Evolutionary conservation across 768 basidiomycete species (phyloP), one percentile per base, ranked within the genome.

Genomic region (Amylocystis lapponica): DNA sequence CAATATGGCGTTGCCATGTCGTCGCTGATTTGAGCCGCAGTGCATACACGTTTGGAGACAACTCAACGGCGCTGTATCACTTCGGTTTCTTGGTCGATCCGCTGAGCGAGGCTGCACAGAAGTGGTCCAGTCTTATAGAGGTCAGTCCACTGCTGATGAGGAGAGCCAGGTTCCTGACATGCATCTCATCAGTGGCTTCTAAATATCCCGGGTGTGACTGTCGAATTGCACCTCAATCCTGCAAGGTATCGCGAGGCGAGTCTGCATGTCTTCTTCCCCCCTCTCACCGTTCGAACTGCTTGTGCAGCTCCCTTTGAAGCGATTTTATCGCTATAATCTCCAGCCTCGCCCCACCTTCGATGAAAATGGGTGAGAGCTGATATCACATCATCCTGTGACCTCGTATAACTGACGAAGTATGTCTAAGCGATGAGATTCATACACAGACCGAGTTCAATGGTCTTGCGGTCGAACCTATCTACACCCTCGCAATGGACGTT

Each of bases 401-500:
- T 6, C n/a, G 16, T 31, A 19, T 9, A 3, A 26, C 27, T 19
- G 7, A 27, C 31, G 39, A 11, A n/a, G n/a, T n/a, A 36, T 20
- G 4, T 29, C 32, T 20, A 6, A 88, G 85, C 1, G 59, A 71
- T 23, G 86, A 90, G 54, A 55, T 77, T 11, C 65, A 74, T 2
- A 69, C 83, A 0, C 66, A 70, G 17, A 74, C 82, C 1, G 60
- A 68, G 3, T 97, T 99, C 63, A 69, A 71, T 8, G 74, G 72
- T 40, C 70, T 99, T 8, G 93, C 95, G 0, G 61, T 75, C 2
- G 86, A 93, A 10, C 89, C 93, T 0, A 90, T 99, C 44, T 91
- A 93, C 54, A 98, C 95, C 0, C 73, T 98, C n/a, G 80, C 81
- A 4, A 84, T 96, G 78, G 95, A 98, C 39, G 83, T 91, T 2